Evolutionary conservation across 2,329 filamentous ascomycete species (phyloP), one percentile per base, ranked within the genome.

Genomic region (Fusarium liriodendri): DNA sequence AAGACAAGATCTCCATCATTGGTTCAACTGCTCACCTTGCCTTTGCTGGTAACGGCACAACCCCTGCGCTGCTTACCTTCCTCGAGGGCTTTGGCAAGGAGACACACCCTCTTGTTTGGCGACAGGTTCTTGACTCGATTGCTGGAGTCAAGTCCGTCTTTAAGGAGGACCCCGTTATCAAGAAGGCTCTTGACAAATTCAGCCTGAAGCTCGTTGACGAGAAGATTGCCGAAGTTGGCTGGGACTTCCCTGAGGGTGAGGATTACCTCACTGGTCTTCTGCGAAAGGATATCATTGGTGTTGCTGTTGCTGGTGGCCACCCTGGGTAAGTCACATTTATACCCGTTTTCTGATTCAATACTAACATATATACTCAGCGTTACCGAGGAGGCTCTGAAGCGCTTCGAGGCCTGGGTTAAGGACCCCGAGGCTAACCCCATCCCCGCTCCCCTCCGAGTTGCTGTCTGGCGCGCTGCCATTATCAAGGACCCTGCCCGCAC

Each of bases 1-100:
- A 96, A 81, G 97, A 99, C 85, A 97, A 97, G 86, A 98, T 98
- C 77, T 94, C 95, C 45, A 90, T 98, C 62, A 90, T 98, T 68
- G 95, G 94, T 70, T 97, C 98, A 78, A 95, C 96, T 22, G 93
- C 94, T 55, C 95, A 97, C 60, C 89, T 98, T 74, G 95, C 97
- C 40, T 91, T 97, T 70, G 94, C 97, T 67, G 97, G 97, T 25
- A 91, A 97, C 80, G 92, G 93, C 59, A 94, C 91, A 5, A 98
- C 95, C 0, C 87, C 95, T 27, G 93, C 94, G 10, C 87, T 99
- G 14, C 86, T 99, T 33, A 91, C 93, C 14, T 93, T 99, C 77
- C 85, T 98, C 13, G 90, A 97, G 81, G 93, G 93, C n/a, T 95
- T 98, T 83, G 88, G 91, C 70, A 86, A 89, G 61, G 97, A 99